Percentiles rank a stretch among this genome's conserved stretches.
Conservation (phyloP, 139 green algal genomes). For the Protoeuglena noctilucae region DNA sequence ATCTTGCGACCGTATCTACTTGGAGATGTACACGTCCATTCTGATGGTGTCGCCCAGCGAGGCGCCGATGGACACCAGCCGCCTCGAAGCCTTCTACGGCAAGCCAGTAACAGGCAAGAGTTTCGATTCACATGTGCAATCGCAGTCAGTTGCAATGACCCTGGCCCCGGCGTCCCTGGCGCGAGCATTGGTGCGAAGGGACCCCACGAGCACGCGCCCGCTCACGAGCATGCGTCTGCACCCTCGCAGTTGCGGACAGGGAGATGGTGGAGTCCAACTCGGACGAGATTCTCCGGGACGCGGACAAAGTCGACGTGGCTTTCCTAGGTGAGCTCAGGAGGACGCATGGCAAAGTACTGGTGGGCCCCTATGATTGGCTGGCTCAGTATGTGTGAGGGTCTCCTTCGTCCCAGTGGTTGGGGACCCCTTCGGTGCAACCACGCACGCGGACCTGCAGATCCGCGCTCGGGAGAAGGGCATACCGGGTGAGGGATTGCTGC, state of each 20-base stretch:
- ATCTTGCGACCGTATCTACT: constrained; percentile 59
- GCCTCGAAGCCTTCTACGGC: constrained; percentile 55
- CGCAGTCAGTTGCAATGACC: too few relatives aligned
- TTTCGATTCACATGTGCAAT: too few relatives aligned
- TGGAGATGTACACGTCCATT: constrained; percentile 95
- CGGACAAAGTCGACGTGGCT: constrained; percentile 60
- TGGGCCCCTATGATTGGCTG: too few relatives aligned
- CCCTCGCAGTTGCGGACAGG: constrained; percentile 72
- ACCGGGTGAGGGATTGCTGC: constrained; percentile 7
- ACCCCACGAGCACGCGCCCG: too few relatives aligned
- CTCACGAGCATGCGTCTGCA: too few relatives aligned
- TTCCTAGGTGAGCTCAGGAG: too few relatives aligned
- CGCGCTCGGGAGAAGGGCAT: constrained; percentile 54
- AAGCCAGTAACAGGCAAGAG: constrained; percentile 66
- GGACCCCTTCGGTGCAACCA: constrained; percentile 94
- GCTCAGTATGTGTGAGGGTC: too few relatives aligned
- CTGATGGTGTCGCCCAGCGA: constrained; percentile 44
- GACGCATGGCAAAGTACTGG: too few relatives aligned
- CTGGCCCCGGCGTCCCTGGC: too few relatives aligned
- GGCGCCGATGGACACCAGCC: constrained; percentile 55
- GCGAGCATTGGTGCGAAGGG: too few relatives aligned
- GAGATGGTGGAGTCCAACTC: constrained; percentile 75
- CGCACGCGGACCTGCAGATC: constrained; percentile 84
- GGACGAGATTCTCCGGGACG: constrained; percentile 69
- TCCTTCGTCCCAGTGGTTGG: too few relatives aligned